A percentile compares a stretch with the other conserved stretches of the same genome.
Evolutionary conservation across 106 monocot genomes (phyloP).

Genomic region (Posidonia australis): DNA sequence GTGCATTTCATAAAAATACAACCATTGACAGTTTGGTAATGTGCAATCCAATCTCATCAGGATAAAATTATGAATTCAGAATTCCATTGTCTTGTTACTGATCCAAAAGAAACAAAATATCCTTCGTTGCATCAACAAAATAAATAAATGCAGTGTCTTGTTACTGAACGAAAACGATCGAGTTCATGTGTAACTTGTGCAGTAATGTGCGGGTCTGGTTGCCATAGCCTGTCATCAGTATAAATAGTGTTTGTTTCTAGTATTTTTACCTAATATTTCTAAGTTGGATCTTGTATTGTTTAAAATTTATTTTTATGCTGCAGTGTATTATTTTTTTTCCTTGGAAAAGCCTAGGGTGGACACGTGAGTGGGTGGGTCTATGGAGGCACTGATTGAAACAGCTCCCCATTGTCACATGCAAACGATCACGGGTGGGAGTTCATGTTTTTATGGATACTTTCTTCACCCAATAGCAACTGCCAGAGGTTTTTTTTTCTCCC

Average conservation of each 20-base stretch:
- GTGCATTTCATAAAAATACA: neutral
- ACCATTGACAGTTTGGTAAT: neutral
- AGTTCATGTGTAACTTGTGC: neutral
- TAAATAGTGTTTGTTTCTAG: neutral
- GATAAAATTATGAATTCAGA: neutral
- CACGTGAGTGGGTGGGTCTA: slow-evolving; percentile 21
- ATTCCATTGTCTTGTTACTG: neutral
- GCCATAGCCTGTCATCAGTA: neutral
- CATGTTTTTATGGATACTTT: neutral
- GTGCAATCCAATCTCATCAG: too few relatives aligned
- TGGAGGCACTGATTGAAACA: slow-evolving; percentile 1
- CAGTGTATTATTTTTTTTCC: neutral
- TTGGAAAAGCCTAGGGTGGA: slow-evolving; percentile 13
- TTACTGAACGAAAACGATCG: too few relatives aligned
- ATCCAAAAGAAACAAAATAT: neutral
- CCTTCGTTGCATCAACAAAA: too few relatives aligned
- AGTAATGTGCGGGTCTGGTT: neutral
- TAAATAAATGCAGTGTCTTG: too few relatives aligned
- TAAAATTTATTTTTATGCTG: neutral
- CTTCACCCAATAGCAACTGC: neutral
- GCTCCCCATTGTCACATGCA: slow-evolving; percentile 44
- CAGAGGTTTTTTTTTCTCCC: neutral
- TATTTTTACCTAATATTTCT: neutral
- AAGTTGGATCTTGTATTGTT: neutral
- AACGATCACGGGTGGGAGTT: slow-evolving; percentile 39